Percentiles rank a stretch among this genome's conserved stretches.
phyloP scores from a whole-genome alignment of 2,329 filamentous ascomycete genomes.

The Rasamsonia emersonii region DNA sequence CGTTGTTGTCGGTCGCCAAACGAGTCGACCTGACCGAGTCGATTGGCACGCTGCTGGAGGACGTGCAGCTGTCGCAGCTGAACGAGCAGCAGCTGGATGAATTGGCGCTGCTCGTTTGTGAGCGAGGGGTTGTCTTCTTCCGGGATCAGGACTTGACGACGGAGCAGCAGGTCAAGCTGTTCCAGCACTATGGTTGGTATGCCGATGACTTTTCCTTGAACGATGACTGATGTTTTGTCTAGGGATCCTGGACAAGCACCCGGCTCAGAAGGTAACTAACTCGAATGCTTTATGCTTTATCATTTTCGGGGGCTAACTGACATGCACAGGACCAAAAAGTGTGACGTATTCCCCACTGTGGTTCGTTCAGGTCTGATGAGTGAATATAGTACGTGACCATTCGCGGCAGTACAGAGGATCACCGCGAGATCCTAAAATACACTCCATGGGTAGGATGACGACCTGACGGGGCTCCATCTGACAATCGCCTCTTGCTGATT shows the following conservation, averaged over 20 bases:
- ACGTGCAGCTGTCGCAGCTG: conserved; percentile 39
- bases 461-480: conserved; percentile 2
- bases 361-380: neutral
- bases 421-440: conserved; percentile 38
- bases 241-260: conserved; percentile 37
- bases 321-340: conserved; percentile 17
- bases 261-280: conserved; percentile 22
- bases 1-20: conserved; percentile 23
- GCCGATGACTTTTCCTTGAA: neutral
- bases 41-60: conserved; percentile 29
- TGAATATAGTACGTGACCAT: conserved; percentile 33
- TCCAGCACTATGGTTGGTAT: conserved; percentile 38
- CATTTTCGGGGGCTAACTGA: neutral
- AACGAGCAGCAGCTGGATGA: conserved; percentile 41
- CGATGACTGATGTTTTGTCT: neutral
- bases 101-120: conserved; percentile 39
- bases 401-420: conserved; percentile 37
- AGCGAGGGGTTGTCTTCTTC: conserved; percentile 42
- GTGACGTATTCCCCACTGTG: neutral
- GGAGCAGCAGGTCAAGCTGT: conserved; percentile 29
- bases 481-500: neutral
- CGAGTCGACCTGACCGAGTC: conserved; percentile 27
- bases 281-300: neutral
- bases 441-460: conserved; percentile 39
- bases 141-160: conserved; percentile 35